Conservation (phyloP, 1,284 basidiomycete species). For the Ustilago tritici region DNA sequence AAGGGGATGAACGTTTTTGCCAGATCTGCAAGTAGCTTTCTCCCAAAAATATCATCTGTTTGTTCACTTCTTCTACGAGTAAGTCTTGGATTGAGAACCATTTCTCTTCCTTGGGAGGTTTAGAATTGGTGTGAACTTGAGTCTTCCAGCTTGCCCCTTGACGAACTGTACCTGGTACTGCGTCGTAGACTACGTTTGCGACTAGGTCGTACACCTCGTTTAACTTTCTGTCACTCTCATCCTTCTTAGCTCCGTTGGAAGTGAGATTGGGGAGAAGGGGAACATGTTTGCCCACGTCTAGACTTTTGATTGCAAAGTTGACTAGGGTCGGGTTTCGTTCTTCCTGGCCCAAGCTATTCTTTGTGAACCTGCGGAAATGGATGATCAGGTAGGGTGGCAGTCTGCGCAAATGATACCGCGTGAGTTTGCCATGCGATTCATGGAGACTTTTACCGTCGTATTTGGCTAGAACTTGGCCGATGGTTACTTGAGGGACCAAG, state of each 20-base stretch:
- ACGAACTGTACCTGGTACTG: slow-evolving; percentile 89
- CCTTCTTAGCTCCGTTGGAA: slow-evolving; percentile 68
- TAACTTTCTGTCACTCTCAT: slow-evolving; percentile 65
- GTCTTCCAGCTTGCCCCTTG: slow-evolving; percentile 91
- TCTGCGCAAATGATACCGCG: slow-evolving; percentile 86
- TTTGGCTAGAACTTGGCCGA: slow-evolving; percentile 91
- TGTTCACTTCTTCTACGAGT: slow-evolving; percentile 92
- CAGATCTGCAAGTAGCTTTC: slow-evolving; percentile 83
- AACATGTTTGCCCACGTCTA: slow-evolving; percentile 69
- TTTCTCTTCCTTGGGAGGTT: slow-evolving; percentile 74
- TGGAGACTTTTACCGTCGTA: slow-evolving; percentile 80
- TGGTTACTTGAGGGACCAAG: slow-evolving; percentile 96
- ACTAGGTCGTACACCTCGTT: slow-evolving; percentile 90
- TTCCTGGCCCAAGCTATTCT: slow-evolving; percentile 90
- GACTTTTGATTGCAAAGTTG: slow-evolving; percentile 91
- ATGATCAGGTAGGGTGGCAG: slow-evolving; percentile 93
- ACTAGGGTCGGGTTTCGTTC: slow-evolving; percentile 99
- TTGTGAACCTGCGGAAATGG: slow-evolving; percentile 97
- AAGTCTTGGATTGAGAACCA: slow-evolving; percentile 98
- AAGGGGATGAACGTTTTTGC: slow-evolving; percentile 11
- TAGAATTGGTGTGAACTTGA: slow-evolving; percentile 77
- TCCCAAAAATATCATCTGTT: slow-evolving; percentile 97
- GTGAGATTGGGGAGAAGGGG: not conserved
- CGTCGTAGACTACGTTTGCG: slow-evolving; percentile 94
- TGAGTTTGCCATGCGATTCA: slow-evolving; percentile 53